These are phyloP conservation scores for Pseudomassariella vexata DNA, from an alignment of 2,329 filamentous ascomycete genomes.

Conservation along the genomic window DNA sequence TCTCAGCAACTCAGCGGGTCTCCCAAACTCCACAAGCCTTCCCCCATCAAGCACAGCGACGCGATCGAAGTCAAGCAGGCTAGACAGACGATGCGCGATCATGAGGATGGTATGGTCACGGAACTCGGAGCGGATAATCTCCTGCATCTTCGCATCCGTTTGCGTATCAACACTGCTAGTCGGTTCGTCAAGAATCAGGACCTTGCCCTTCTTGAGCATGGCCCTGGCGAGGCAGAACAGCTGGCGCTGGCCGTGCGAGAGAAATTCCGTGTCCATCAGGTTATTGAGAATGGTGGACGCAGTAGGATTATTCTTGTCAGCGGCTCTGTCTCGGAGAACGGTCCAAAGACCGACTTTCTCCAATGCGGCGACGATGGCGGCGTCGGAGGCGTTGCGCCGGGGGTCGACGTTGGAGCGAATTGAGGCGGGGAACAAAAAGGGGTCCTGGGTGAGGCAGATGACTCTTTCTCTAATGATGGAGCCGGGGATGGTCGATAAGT, in stretches of 20 bases:
- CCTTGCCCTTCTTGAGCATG: slow-evolving; percentile 51
- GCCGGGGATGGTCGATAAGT: slow-evolving; percentile 5
- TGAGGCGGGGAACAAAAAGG: slow-evolving; percentile 9
- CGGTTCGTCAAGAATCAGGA: slow-evolving; percentile 58
- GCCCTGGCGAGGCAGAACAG: slow-evolving; percentile 60
- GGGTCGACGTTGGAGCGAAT: slow-evolving; percentile 10
- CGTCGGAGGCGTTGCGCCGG: not conserved
- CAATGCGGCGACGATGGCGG: slow-evolving; percentile 5
- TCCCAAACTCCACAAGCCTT: slow-evolving; percentile 21
- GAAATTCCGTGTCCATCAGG: slow-evolving; percentile 9
- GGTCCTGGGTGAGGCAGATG: slow-evolving; percentile 10
- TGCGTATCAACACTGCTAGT: slow-evolving; percentile 11
- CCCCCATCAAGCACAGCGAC: slow-evolving; percentile 25
- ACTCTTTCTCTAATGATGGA: slow-evolving; percentile 7
- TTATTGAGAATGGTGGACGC: slow-evolving; percentile 3
- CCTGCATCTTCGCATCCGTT: slow-evolving; percentile 8
- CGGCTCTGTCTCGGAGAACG: slow-evolving; percentile 24
- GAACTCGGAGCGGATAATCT: slow-evolving; percentile 12
- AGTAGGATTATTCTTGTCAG: slow-evolving; percentile 39
- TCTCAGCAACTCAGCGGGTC: slow-evolving; percentile 10
- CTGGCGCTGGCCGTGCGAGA: slow-evolving; percentile 59
- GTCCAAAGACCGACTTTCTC: slow-evolving; percentile 9
- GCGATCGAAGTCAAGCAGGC: slow-evolving; percentile 27
- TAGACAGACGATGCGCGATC: slow-evolving; percentile 27
- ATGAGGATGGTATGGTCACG: slow-evolving; percentile 24